phyloP scores from a whole-genome alignment of 73 alveolate species.

The Paramecium sexaurelia region DNA sequence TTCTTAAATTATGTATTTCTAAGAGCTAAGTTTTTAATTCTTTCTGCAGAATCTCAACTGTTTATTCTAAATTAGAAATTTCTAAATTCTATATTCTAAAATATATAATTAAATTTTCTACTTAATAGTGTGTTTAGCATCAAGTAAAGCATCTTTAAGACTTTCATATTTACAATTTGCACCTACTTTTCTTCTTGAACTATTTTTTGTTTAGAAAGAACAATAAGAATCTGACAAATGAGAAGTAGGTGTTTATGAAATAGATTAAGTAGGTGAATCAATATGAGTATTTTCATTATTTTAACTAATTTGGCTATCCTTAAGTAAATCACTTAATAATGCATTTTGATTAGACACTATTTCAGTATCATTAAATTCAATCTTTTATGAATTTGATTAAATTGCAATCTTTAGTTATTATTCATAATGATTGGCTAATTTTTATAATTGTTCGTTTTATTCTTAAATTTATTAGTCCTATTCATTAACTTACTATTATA shows the following conservation, averaged over 20 bases:
- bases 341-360: neutral
- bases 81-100: neutral
- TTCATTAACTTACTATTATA: neutral
- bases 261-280: neutral
- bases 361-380: neutral
- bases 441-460: neutral
- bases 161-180: neutral
- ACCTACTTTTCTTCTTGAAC: neutral
- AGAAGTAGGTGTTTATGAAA: neutral
- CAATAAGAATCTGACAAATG: slow-evolving; percentile 9
- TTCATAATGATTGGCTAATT: neutral
- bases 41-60: slow-evolving; percentile 14
- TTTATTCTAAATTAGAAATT: neutral
- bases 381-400: neutral
- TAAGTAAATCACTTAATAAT: slow-evolving; percentile 11
- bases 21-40: neutral
- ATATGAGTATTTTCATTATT: neutral
- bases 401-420: neutral
- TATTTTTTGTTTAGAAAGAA: neutral
- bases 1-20: neutral
- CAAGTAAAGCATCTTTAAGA: neutral
- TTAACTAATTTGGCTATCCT: neutral
- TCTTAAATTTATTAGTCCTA: neutral
- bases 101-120: neutral
- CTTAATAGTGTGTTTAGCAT: slow-evolving; percentile 3